Evolutionary conservation across 225 moss, liverwort and hornwort species (phyloP).

Genomic region (Antitrichia curtipendula): DNA sequence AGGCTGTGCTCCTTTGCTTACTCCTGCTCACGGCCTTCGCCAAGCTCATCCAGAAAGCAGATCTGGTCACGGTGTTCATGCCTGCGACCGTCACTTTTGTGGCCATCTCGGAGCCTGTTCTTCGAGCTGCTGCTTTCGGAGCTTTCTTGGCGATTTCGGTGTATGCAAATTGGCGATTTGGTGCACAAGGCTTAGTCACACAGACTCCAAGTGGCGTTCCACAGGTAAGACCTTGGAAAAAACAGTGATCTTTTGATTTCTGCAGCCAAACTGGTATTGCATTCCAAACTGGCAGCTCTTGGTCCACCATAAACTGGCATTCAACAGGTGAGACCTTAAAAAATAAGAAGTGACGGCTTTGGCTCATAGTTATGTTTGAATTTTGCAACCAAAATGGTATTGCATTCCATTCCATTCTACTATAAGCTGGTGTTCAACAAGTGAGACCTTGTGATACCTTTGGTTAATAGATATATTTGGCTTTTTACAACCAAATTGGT

Average conservation of each 20-base stretch:
- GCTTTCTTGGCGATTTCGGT: constrained; percentile 14
- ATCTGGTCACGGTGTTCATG: constrained; percentile 19
- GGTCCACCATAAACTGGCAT: neutral
- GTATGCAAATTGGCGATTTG: constrained; percentile 20
- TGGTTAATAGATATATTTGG: neutral
- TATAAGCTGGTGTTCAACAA: neutral
- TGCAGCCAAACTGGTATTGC: neutral
- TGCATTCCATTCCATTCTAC: neutral
- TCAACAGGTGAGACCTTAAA: neutral
- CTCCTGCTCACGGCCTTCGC: constrained; percentile 14
- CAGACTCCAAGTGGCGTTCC: neutral
- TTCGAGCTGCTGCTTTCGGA: constrained; percentile 9
- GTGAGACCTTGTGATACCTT: neutral
- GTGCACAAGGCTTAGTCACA: neutral
- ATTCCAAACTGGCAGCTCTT: neutral
- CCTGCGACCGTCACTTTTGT: constrained; percentile 26
- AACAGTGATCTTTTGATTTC: neutral
- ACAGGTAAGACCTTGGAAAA: neutral
- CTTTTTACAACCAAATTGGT: neutral
- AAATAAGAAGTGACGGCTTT: neutral
- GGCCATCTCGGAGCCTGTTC: constrained; percentile 16
- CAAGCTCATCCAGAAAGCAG: constrained; percentile 27
- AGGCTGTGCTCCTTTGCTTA: constrained; percentile 6
- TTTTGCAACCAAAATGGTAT: neutral
- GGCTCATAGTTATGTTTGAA: neutral